These are phyloP conservation scores for Malassezia slooffiae DNA, from an alignment of 1,284 basidiomycete genomes.

Conservation along the genomic window DNA sequence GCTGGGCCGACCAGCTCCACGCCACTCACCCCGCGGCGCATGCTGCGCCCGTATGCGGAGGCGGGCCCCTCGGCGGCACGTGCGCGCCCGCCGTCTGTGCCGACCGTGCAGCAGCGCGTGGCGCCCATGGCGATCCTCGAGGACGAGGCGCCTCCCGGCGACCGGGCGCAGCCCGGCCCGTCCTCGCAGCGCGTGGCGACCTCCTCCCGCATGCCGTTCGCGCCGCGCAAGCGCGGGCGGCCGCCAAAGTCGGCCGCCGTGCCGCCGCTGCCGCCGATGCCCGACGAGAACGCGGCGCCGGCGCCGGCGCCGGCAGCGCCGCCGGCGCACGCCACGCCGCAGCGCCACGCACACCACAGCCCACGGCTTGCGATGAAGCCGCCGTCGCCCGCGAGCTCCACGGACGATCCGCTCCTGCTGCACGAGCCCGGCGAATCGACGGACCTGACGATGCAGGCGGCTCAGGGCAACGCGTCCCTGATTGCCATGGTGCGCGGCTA, in stretches of 20 bases:
- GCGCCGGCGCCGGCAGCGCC: neutral
- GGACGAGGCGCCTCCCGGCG: slow-evolving; percentile 2
- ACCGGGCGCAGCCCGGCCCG: neutral
- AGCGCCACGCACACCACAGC: neutral
- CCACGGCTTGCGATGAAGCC: neutral
- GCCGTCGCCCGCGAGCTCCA: slow-evolving; percentile 13
- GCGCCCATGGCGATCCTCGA: slow-evolving; percentile 12
- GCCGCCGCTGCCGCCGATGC: too few relatives aligned
- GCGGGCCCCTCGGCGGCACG: neutral
- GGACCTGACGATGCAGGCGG: slow-evolving; percentile 12
- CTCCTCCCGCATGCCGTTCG: slow-evolving; percentile 1
- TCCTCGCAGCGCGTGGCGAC: neutral
- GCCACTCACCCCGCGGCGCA: slow-evolving; percentile 11
- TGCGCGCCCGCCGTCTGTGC: neutral
- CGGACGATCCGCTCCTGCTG: slow-evolving; percentile 14
- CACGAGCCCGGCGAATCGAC: neutral
- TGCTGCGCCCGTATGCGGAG: slow-evolving; percentile 9
- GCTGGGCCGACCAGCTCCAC: slow-evolving; percentile 1
- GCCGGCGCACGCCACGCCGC: neutral
- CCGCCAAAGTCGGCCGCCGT: too few relatives aligned
- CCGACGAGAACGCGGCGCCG: too few relatives aligned
- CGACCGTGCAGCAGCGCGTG: neutral
- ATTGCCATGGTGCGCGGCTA: slow-evolving; percentile 12
- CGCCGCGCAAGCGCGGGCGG: too few relatives aligned
- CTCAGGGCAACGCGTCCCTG: slow-evolving; percentile 10